phyloP scores from a whole-genome alignment of 2,329 filamentous ascomycete species.

The Aspergillus vadensis region DNA sequence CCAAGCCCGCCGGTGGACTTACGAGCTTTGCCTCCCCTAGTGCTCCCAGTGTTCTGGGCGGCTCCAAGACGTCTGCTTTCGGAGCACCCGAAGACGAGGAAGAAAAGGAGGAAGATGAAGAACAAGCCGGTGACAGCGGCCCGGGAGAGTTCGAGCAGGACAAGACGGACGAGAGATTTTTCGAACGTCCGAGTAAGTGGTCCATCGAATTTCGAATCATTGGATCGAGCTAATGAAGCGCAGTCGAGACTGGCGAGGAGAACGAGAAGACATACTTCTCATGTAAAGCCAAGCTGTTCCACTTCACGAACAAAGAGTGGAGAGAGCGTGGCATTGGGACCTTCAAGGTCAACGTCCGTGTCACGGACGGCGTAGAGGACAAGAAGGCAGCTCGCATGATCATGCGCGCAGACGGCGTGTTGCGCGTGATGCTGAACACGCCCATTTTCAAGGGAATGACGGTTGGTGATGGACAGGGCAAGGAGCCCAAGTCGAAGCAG shows the following conservation, averaged over 20 bases:
- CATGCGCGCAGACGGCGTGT: conserved; percentile 87
- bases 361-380: conserved; percentile 57
- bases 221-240: conserved; percentile 29
- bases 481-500: conserved; percentile 69
- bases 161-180: conserved; percentile 53
- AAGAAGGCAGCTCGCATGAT: conserved; percentile 68
- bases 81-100: conserved; percentile 66
- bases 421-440: conserved; percentile 84
- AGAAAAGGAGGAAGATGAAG: conserved; percentile 53
- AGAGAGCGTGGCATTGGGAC: conserved; percentile 85
- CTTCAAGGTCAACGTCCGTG: conserved; percentile 78
- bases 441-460: conserved; percentile 76
- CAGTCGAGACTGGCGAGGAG: conserved; percentile 86
- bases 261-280: conserved; percentile 74
- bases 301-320: conserved; percentile 75
- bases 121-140: conserved; percentile 49
- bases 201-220: neutral
- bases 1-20: conserved; percentile 51
- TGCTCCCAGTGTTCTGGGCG: conserved; percentile 49
- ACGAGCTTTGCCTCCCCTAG: conserved; percentile 70
- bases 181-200: conserved; percentile 65
- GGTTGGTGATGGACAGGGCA: conserved; percentile 66
- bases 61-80: conserved; percentile 62
- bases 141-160: conserved; percentile 54
- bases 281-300: conserved; percentile 81